Base-by-base conservation (phyloP, 1,284 basidiomycete species). In the Wallemia hederae region DNA sequence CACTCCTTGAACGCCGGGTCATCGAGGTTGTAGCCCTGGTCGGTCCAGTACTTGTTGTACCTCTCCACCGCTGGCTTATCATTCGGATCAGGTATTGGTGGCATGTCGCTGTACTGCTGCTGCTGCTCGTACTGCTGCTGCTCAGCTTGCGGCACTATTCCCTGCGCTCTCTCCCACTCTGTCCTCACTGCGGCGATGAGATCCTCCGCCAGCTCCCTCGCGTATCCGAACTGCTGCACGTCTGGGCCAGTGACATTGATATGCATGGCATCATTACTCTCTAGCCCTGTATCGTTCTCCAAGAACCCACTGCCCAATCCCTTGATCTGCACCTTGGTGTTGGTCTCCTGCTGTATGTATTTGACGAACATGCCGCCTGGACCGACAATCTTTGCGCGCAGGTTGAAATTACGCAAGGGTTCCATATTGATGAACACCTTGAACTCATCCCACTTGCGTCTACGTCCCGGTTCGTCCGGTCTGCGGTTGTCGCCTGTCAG, bases 241-340 rank as follows among this genome's bases (percentile, higher is more conserved):
- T 90, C 89, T 19, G 89, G 90, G 14, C 88, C 87, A 24, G 87
- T 90, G 62, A 22, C 56, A 24, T 89, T 85, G 65, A 94, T 89
- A 70, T 91, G 88, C 79, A 94, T 85, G 0, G 88, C 85, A 68
- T 96, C 91, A 62, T 87, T 83, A 57, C 80, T 78, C 72, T 97
- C 91, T 65, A 80, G 75, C 0, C 89, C 87, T 0, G 90, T 94
- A 65, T 97, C 92, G 66, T 82, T 81, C 68, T 98, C 92, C 65
- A 92, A 80, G 70, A 94, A 98, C 0, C 92, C 94, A 22, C 88
- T 92, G 0, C 94, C 94, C 19, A 82, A 66, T 14, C 92, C 92
- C 71, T 97, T 97, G 69, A 98, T 96, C 71, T 98, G 92, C n/a
- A 97, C 92, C 63, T 92, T 79, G 17, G 90, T 92, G 33, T 83